These are phyloP conservation scores for Xylariaceae sp. DNA, from an alignment of 2,329 filamentous ascomycete genomes.

Conservation along the genomic window DNA sequence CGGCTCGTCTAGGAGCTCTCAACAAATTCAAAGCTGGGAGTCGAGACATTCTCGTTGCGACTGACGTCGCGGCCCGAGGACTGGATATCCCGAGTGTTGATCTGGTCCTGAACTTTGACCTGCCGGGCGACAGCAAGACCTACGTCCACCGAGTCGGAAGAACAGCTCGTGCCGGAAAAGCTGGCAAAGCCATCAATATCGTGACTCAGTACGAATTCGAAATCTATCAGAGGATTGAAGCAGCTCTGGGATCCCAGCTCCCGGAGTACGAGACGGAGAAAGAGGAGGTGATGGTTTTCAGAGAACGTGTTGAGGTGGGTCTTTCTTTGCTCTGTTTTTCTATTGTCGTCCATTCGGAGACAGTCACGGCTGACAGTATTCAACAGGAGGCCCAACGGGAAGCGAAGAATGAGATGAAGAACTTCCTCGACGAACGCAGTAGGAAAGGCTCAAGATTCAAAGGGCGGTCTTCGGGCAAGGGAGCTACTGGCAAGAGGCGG, in stretches of 20 bases:
- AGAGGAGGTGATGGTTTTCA: conserved; percentile 80
- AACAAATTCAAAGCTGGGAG: conserved; percentile 79
- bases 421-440: conserved; percentile 61
- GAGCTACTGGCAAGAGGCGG: conserved; percentile 27
- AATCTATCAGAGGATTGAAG: conserved; percentile 73
- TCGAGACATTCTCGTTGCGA: conserved; percentile 84
- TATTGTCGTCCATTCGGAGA: not conserved
- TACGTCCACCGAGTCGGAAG: conserved; percentile 87
- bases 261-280: conserved; percentile 61
- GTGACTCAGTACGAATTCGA: conserved; percentile 74
- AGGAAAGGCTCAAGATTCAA: conserved; percentile 42
- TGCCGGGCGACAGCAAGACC: conserved; percentile 50
- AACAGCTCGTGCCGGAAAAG: conserved; percentile 80
- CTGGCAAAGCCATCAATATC: conserved; percentile 70
- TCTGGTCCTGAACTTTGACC: conserved; percentile 63
- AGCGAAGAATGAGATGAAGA: conserved; percentile 75
- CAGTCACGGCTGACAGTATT: not conserved
- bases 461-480: conserved; percentile 35
- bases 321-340: too few species aligned
- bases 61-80: conserved; percentile 84
- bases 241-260: conserved; percentile 71
- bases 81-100: conserved; percentile 91
- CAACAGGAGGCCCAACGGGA: conserved; percentile 69
- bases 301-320: conserved; percentile 55
- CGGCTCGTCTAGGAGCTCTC: conserved; percentile 75